Base-by-base conservation (phyloP, 2,329 filamentous ascomycete species). In the Epichloe sp. region DNA sequence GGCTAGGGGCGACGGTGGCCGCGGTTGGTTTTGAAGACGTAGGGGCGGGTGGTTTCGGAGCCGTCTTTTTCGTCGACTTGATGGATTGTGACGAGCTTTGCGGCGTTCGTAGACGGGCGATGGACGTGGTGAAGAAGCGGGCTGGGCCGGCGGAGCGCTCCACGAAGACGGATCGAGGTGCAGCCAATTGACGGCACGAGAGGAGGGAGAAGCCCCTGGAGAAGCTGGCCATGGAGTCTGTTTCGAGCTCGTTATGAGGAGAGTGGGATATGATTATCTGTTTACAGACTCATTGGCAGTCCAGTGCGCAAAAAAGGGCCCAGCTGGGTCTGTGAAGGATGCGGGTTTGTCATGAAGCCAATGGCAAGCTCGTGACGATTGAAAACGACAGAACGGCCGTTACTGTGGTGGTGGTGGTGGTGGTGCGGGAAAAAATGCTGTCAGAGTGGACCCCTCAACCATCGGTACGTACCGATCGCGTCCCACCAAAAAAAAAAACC, bases 401-500 rank as follows among this genome's bases (percentile, higher is more conserved):
- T 31, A 8, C 6, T 37, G 23, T 23, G 21, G 21, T 21, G 21
- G 21, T 26, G 23, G 5, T 7, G 23, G 36, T 37, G 36, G 12
- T 38, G 36, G 36, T 38, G 36, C 12, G 36, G 36, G 36, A 38
- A 6, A 37, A 37, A 37, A 3, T 5, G 6, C 5, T 44, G 14
- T 42, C 37, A 31, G 14, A 49, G 47, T 43, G 47, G 47, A 10
- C 14, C 21, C 21, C 34, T 50, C 52, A 45, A 51, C 52, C 52
- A 38, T 7, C 21, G 44, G 48, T 48, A 51, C 48, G 48, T 50
- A 48, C 52, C 45, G 17, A 36, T 41, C 10, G 41, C 19, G 54
- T 56, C 58, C 58, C 58, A 59, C 58, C 59, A 59, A 62, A 64
- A 64, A 64, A 64, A 64, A 64, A 65, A 56, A 10, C 46, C 40